Conservation (phyloP, 2,329 filamentous ascomycete genomes). For the Lasiodiplodia theobromae region DNA sequence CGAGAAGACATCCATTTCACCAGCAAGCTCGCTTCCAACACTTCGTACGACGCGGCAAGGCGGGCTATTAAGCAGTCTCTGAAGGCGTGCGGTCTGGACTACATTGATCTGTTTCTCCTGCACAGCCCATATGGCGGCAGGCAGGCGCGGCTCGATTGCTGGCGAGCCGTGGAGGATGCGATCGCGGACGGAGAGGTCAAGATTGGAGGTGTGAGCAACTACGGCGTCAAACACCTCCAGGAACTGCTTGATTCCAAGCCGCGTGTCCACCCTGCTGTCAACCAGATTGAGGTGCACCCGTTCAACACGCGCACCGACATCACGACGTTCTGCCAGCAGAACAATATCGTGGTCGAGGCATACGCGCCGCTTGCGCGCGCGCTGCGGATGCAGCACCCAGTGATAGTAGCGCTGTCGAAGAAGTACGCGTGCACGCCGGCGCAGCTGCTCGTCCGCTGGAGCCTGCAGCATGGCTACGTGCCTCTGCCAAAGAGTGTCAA, state of each 20-base stretch:
- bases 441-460: conserved; percentile 81
- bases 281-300: conserved; percentile 77
- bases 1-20: conserved; percentile 81
- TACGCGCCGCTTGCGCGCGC: conserved; percentile 80
- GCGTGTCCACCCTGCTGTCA: conserved; percentile 70
- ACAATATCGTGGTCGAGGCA: conserved; percentile 76
- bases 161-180: conserved; percentile 79
- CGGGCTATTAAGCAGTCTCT: conserved; percentile 71
- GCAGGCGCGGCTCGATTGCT: conserved; percentile 72
- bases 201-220: conserved; percentile 80
- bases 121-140: conserved; percentile 81
- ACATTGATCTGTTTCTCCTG: conserved; percentile 80
- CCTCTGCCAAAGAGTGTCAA: conserved; percentile 76
- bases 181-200: conserved; percentile 73
- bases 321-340: conserved; percentile 67
- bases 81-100: conserved; percentile 70
- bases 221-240: conserved; percentile 75
- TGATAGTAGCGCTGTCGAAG: conserved; percentile 66
- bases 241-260: conserved; percentile 72
- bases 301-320: conserved; percentile 79
- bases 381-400: conserved; percentile 72
- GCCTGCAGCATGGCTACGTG: conserved; percentile 75
- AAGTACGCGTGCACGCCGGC: conserved; percentile 75
- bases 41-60: conserved; percentile 71
- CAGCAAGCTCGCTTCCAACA: conserved; percentile 75